A percentile compares a stretch with the other conserved stretches of the same genome.
Evolutionary conservation across 1,284 basidiomycete genomes (phyloP).

Genomic region (Trametes hirsuta): DNA sequence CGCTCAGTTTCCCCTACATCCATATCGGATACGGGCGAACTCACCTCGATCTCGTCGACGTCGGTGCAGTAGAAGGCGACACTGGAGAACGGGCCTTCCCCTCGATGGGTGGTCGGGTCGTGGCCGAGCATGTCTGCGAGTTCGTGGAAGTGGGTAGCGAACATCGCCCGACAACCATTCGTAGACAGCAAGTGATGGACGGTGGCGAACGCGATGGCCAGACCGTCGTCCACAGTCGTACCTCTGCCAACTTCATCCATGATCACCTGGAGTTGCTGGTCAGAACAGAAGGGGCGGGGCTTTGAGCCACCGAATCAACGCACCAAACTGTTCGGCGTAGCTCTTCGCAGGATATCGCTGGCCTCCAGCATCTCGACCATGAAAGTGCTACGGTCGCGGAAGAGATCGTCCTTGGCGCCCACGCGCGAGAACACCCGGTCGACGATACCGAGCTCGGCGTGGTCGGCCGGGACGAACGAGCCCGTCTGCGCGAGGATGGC

Average conservation of each 20-base stretch:
- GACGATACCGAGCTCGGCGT: conserved; percentile 81
- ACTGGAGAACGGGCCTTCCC: conserved; percentile 52
- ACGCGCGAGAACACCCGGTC: conserved; percentile 93
- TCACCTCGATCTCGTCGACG: conserved; percentile 74
- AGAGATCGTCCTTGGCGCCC: conserved; percentile 96
- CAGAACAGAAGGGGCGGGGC: neutral
- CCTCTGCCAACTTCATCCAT: conserved; percentile 98
- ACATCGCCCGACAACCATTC: conserved; percentile 85
- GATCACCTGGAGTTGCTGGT: conserved; percentile 68
- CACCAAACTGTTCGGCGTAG: conserved; percentile 82
- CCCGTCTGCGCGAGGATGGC: conserved; percentile 92
- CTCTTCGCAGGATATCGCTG: conserved; percentile 79
- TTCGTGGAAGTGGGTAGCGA: conserved; percentile 98
- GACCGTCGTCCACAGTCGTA: conserved; percentile 89
- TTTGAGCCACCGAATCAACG: conserved; percentile 29
- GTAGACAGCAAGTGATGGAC: conserved; percentile 78
- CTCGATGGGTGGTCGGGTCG: conserved; percentile 40
- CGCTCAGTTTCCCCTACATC: too few relatives aligned
- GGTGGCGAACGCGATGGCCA: conserved; percentile 92
- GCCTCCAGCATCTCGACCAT: conserved; percentile 93
- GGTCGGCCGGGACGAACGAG: conserved; percentile 89
- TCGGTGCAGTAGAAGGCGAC: conserved; percentile 91
- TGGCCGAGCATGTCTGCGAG: conserved; percentile 84
- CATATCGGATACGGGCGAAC: conserved; percentile 26
- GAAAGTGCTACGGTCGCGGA: conserved; percentile 91